These are phyloP conservation scores for Ambrosiella xylebori DNA, from an alignment of 2,329 filamentous ascomycete genomes.

Conservation along the genomic window DNA sequence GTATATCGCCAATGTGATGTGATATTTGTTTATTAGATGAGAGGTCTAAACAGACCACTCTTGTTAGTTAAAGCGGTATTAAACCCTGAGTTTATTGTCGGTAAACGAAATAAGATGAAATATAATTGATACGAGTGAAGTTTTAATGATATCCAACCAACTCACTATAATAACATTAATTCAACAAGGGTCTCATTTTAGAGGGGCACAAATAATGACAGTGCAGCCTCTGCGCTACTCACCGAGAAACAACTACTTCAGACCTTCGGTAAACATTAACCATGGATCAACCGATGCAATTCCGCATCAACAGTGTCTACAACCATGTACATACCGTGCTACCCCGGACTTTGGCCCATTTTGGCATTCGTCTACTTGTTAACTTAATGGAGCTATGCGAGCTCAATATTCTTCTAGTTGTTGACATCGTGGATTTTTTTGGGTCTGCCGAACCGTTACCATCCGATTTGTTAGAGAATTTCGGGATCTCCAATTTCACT, in stretches of 20 bases:
- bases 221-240: not conserved
- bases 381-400: conserved; percentile 7
- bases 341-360: conserved; percentile 6
- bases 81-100: not conserved
- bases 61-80: too few species aligned
- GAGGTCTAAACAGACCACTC: too few species aligned
- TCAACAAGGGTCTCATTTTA: not conserved
- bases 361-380: conserved; percentile 13
- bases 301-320: not conserved
- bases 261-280: not conserved
- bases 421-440: not conserved
- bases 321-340: not conserved
- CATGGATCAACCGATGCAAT: not conserved
- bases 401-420: not conserved
- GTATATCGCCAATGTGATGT: too few species aligned
- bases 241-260: not conserved
- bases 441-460: not conserved
- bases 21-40: too few species aligned
- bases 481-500: too few species aligned
- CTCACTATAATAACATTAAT: not conserved
- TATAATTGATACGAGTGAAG: not conserved
- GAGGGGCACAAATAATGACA: not conserved
- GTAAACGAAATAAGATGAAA: not conserved
- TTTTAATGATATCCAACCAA: not conserved
- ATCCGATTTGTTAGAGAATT: too few species aligned